A percentile compares a stretch with the other conserved stretches of the same genome.
Evolutionary conservation across 2,329 filamentous ascomycete genomes (phyloP).

Genomic region (Rhytidhysteron rufulum): DNA sequence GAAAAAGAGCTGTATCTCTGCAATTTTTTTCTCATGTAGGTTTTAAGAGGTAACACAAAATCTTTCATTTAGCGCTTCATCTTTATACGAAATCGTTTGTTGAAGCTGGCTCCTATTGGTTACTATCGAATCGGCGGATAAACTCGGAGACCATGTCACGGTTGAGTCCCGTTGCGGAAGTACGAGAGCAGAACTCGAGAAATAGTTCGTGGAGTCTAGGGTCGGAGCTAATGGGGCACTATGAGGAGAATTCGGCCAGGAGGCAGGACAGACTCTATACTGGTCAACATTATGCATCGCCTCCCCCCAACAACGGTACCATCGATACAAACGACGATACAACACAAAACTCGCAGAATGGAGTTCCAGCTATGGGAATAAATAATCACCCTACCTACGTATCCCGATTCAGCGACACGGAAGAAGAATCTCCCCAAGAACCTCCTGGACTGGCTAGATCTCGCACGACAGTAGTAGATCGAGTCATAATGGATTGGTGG

Average conservation of each 20-base stretch:
- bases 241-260: constrained; percentile 1
- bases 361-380: neutral
- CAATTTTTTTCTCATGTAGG: neutral
- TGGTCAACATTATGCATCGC: neutral
- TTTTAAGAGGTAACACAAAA: constrained; percentile 1
- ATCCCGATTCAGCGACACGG: neutral
- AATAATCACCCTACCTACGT: neutral
- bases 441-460: constrained; percentile 5
- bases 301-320: constrained; percentile 4
- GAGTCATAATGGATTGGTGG: constrained; percentile 16
- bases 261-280: neutral
- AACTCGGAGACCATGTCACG: neutral
- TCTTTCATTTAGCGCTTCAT: neutral
- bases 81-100: neutral
- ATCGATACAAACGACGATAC: constrained; percentile 6
- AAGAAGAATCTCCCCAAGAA: neutral
- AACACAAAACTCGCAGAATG: neutral
- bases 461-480: constrained; percentile 12
- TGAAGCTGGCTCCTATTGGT: neutral
- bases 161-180: constrained; percentile 1
- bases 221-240: constrained; percentile 9
- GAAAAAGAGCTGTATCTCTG: constrained; percentile 4
- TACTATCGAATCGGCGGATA: neutral
- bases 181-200: constrained; percentile 2
- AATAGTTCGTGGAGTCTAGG: constrained; percentile 8